phyloP scores from a whole-genome alignment of 495 filamentous ascomycete species.

The Neurospora sp. region DNA sequence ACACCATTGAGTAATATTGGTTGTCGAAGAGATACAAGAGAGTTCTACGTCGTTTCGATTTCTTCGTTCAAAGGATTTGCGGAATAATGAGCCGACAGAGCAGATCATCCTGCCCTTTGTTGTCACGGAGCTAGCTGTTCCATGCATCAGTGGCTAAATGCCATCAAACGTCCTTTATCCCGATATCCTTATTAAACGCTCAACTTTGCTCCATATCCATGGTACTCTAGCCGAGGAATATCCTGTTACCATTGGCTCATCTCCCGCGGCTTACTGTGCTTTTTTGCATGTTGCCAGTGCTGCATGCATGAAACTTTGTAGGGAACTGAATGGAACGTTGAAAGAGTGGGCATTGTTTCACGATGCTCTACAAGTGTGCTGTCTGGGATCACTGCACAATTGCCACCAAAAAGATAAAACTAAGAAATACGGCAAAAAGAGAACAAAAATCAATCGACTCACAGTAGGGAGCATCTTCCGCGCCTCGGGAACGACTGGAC shows the following conservation, averaged over 20 bases:
- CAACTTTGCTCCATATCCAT: neutral
- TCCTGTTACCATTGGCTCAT: neutral
- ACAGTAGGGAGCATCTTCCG: neutral
- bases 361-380: too few species aligned
- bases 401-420: too few species aligned
- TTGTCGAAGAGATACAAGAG: neutral
- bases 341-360: too few species aligned
- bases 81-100: neutral
- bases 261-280: too few species aligned
- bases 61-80: neutral
- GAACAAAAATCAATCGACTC: neutral
- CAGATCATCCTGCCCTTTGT: neutral
- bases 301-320: too few species aligned
- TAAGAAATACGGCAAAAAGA: too few species aligned
- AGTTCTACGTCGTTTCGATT: neutral
- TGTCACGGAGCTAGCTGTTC: neutral
- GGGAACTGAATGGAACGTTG: too few species aligned
- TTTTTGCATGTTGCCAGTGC: too few species aligned
- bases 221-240: neutral
- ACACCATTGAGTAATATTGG: neutral
- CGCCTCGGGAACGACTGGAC: neutral
- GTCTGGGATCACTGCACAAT: too few species aligned
- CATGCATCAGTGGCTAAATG: slow-evolving; percentile 1
- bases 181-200: slow-evolving; percentile 5
- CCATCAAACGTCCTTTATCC: neutral